Base-by-base conservation (phyloP, 2,329 filamentous ascomycete species). In the Trichoderma semiorbis region DNA sequence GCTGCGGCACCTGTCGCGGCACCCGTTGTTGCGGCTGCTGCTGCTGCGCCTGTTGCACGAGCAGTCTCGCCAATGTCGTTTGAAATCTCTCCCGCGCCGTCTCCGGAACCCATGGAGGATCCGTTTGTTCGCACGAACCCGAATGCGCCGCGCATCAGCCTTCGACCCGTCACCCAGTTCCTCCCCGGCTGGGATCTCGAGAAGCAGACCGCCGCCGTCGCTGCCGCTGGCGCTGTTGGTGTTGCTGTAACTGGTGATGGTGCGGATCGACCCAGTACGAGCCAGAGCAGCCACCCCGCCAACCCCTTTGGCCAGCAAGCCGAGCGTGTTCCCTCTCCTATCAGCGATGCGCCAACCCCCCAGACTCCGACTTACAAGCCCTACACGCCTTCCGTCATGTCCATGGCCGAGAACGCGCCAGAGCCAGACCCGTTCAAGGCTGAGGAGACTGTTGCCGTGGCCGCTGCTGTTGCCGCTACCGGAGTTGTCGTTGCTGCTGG, bases 131-230 rank as follows among this genome's bases (percentile, higher is more conserved):
- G 36, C 16, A 67, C 64, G 36, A 69, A 87, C 84, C 74, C 83
- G 80, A 74, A 84, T 85, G 91, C 94, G 58, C 94, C 94, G n/a
- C 91, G 91, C 74, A 87, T 98, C 73, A 97, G 93, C 78, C 86
- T 97, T 69, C 91, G 94, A 64, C 94, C 94, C 3, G 88, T 96
- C 63, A 95, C 93, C 53, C 90, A 96, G 77, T 95, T 97, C 82
- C 86, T 93, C 50, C 92, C 93, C 6, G 90, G 89, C 77, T 87
- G 77, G 75, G 81, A 80, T 69, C 77, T 83, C 8, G 86, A 88
- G 69, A 85, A 86, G 78, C 83, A 85, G 65, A 78, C 80, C 43
- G 89, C 85, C 10, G 76, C 79, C 61, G 76, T 81, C 26, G 69
- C 70, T 72, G 70, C 69, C 14, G 69, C 70, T 72, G 70, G 70